Evolutionary conservation across 495 filamentous ascomycete species (phyloP), one percentile per base, ranked within the genome.

Genomic region (Penicillium bovifimosum): DNA sequence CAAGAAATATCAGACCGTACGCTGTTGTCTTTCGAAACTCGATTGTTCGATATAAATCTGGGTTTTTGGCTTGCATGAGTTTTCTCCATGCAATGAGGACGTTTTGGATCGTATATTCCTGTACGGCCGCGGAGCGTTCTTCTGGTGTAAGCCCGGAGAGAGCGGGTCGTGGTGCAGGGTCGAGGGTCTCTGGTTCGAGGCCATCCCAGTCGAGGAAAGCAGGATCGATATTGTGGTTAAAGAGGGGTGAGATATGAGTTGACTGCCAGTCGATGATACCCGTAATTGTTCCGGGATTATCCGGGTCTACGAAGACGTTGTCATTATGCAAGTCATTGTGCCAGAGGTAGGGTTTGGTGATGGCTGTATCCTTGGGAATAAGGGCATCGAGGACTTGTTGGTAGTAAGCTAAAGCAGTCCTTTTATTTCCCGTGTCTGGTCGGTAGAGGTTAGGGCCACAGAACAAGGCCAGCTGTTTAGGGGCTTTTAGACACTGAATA

Each of bases 231-330:
- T 64, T 62, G 27, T 72, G 67, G 45, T 62, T 63, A 52, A 69
- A 72, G 41, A 72, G 69, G 13, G 69, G 66, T 3, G 63, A 62
- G 43, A 71, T 53, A 18, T 65, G 59, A 36, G 59, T 64, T 14
- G 66, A 68, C 51, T 71, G 64, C 71, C 68, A 72, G 60, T 72
- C 68, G 33, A 72, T 71, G 28, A 70, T 66, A 13, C 66, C 66
- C 18, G 65, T 63, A 33, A 70, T 68, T 13, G 49, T 60, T 59
- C 46, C 65, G 9, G 67, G 61, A 38, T 70, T 63, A 14, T 62
- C 29, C 9, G 62, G 65, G 58, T 65, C 63, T 20, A 74, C 63
- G 32, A 68, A 75, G 42, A 76, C 59, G 54, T 75, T 76, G 33
- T 62, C 67, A 61, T 61, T 58, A 44, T 74, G 66, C 24, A 76